A percentile compares a stretch with the other conserved stretches of the same genome.
These are phyloP conservation scores for Gossypium australe DNA, from an alignment of 345 rosid species.

Conservation along the genomic window DNA sequence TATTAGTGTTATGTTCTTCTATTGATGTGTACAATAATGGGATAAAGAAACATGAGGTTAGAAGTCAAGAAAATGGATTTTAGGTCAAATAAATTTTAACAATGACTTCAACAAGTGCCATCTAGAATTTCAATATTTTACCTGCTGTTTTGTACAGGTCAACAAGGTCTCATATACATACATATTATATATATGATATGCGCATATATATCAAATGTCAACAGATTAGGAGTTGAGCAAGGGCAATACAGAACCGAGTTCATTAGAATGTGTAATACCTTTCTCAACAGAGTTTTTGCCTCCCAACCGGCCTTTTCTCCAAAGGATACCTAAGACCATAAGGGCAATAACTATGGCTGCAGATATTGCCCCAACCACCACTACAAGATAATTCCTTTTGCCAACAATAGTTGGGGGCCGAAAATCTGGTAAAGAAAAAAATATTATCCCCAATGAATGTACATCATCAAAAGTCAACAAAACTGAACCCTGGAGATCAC, in stretches of 20 bases:
- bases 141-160: neutral
- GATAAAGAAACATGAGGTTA: neutral
- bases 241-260: neutral
- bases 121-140: neutral
- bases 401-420: conserved; percentile 37
- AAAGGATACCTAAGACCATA: conserved; percentile 27
- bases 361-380: conserved; percentile 29
- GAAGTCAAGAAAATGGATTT: neutral
- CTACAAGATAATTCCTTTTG: conserved; percentile 19
- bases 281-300: conserved; percentile 44
- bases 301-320: conserved; percentile 51
- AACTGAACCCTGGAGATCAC: neutral
- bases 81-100: neutral
- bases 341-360: conserved; percentile 36
- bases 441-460: conserved; percentile 4
- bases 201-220: neutral
- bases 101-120: neutral
- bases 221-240: neutral
- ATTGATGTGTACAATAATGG: neutral
- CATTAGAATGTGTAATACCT: conserved; percentile 35
- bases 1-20: neutral
- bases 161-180: neutral
- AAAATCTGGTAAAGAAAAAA: conserved; percentile 44
- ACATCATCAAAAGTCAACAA: neutral
- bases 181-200: neutral